Percentiles rank a stretch among this genome's conserved stretches.
Evolutionary conservation across 108 stramenopile species (phyloP).

Genomic region (Chaetoceros tenuissimus): DNA sequence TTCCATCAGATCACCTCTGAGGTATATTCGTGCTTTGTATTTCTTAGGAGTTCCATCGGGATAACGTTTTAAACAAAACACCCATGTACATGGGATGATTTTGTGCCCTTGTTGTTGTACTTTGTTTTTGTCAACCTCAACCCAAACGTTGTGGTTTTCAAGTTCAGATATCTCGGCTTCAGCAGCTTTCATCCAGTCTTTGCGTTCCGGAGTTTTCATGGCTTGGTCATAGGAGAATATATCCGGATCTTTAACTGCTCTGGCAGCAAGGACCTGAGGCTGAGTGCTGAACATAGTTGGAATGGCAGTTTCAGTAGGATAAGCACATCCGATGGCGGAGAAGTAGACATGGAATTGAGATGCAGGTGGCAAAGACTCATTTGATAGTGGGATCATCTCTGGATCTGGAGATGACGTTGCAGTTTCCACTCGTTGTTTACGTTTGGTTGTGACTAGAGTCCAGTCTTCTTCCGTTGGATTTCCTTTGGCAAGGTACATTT

Average conservation of each 20-base stretch:
- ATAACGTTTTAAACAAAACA: conserved; percentile 15
- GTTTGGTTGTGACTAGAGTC: no score
- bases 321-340: conserved; percentile 1
- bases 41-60: conserved; percentile 35
- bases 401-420: not conserved
- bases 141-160: conserved; percentile 4
- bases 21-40: conserved; percentile 31
- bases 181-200: conserved; percentile 7
- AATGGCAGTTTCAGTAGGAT: not conserved
- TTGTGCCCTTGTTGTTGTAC: not conserved
- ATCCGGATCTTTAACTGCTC: conserved; percentile 12
- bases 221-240: conserved; percentile 16
- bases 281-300: not conserved
- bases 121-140: conserved; percentile 4
- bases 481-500: not conserved
- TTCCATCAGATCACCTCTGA: conserved; percentile 14
- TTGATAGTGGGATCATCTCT: not conserved
- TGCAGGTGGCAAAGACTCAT: not conserved
- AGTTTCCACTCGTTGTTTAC: no score
- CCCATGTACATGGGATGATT: conserved; percentile 2
- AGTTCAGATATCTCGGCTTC: conserved; percentile 6
- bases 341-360: conserved; percentile 5
- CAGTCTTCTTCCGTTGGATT: not conserved
- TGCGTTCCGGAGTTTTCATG: conserved; percentile 1
- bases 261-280: not conserved